These are phyloP conservation scores for Myriangium duriaei DNA, from an alignment of 2,329 filamentous ascomycete genomes.

Conservation along the genomic window DNA sequence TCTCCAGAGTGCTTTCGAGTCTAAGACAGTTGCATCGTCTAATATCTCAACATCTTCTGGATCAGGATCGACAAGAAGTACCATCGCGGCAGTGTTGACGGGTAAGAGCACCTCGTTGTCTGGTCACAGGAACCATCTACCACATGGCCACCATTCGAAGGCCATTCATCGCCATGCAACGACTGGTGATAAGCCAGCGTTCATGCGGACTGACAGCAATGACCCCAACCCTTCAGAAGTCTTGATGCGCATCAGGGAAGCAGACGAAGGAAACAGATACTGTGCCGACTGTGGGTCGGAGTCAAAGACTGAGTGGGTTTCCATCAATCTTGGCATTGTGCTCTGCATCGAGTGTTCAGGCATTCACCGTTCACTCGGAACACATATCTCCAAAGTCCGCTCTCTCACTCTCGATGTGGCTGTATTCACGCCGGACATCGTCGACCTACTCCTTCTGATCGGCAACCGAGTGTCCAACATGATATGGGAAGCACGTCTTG, in stretches of 20 bases:
- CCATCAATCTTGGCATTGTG: constrained; percentile 91
- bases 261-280: constrained; percentile 82
- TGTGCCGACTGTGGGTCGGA: constrained; percentile 91
- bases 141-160: constrained; percentile 23
- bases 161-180: constrained; percentile 75
- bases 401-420: constrained; percentile 91
- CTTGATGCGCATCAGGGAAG: constrained; percentile 74
- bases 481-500: constrained; percentile 84
- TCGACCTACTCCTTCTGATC: constrained; percentile 80
- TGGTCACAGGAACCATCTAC: constrained; percentile 33
- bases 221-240: constrained; percentile 70
- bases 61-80: constrained; percentile 51
- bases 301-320: constrained; percentile 95
- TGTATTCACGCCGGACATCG: constrained; percentile 92
- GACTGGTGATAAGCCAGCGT: constrained; percentile 72
- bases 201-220: constrained; percentile 56
- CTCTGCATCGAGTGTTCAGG: constrained; percentile 97
- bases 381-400: constrained; percentile 74
- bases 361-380: constrained; percentile 89
- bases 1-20: constrained; percentile 87
- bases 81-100: constrained; percentile 85
- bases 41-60: constrained; percentile 34
- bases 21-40: constrained; percentile 37
- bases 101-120: constrained; percentile 74
- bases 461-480: constrained; percentile 94